Base-by-base conservation (phyloP, 2,329 filamentous ascomycete genomes). In the Trichophyton equinum region DNA sequence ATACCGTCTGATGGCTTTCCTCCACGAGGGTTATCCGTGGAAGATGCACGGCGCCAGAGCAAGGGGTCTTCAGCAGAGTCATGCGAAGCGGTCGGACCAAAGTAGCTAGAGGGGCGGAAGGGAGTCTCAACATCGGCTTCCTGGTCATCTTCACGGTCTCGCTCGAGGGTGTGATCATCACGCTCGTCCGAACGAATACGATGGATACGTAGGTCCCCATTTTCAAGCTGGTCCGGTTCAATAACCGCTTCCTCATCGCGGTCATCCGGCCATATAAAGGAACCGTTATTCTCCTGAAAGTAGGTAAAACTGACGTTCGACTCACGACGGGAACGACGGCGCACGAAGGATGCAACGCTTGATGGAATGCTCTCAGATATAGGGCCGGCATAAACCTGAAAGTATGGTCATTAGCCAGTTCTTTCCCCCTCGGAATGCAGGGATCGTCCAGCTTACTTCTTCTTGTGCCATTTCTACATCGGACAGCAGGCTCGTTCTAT, bases 381-480 rank as follows among this genome's bases (percentile, higher is more conserved):
- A 5, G 92, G 94, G 5, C 94, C 94, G 25, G 92, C 87, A 75
- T 92, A 99, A 56, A 95, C 82, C 81, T 82, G 64, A 62, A 58
- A 57, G 42, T 56, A 65, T 7, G 7, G 33, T 57, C 4, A 57
- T 22, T 44, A 22, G 55, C 20, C 15, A 25, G 4, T 13, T 36
- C 4, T 25, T 42, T 42, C 15, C 18, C 22, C 57, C 25, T 4
- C 68, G 65, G 4, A 57, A 65, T 63, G n/a, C 47, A 40, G 33
- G 51, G 58, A 7, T 63, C 46, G 25, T 62, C 51, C 15, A 47
- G 68, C 75, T 59, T 70, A 94, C 89, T 82, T 97, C 92, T 72
- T 96, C 89, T 58, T 95, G 90, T 20, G 94, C 92, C 94, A 99
- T 97, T 73, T 96, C 92, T n/a, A 97, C 91, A 74, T 96, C 90